Percentiles rank a stretch among this genome's conserved stretches.
phyloP scores from a whole-genome alignment of 148 eudicot species.

The Spergularia marina region DNA sequence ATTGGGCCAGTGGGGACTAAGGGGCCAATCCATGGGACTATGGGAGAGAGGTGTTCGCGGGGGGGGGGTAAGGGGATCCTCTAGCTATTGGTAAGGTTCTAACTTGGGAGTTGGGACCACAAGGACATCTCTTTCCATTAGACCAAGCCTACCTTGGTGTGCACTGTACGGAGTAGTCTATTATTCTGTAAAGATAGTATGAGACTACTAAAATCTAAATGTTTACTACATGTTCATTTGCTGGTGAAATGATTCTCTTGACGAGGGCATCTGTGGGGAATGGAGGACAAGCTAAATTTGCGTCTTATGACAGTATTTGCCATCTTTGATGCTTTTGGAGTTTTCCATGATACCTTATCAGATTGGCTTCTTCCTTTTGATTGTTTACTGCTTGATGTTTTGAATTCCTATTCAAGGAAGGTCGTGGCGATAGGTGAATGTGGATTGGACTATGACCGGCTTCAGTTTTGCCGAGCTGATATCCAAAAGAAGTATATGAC shows the following conservation, averaged over 20 bases:
- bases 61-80: too few species aligned
- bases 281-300: not conserved
- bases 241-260: not conserved
- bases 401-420: slow-evolving; percentile 48
- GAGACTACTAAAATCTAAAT: not conserved
- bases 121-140: too few species aligned
- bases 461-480: slow-evolving; percentile 90
- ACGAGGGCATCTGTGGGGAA: not conserved
- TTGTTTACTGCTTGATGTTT: slow-evolving; percentile 13
- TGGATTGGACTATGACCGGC: slow-evolving; percentile 95
- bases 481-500: slow-evolving; percentile 75
- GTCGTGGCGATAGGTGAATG: slow-evolving; percentile 99
- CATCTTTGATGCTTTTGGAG: not conserved
- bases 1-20: too few species aligned
- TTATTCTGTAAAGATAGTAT: not conserved
- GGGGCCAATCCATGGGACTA: too few species aligned
- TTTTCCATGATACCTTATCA: not conserved
- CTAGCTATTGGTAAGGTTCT: too few species aligned
- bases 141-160: too few species aligned
- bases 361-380: slow-evolving; percentile 10
- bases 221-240: not conserved
- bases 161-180: too few species aligned
- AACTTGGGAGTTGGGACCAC: too few species aligned
- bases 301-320: not conserved
- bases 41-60: too few species aligned